Base-by-base conservation (phyloP, 1,284 basidiomycete species). In the Rhodotorula mucilaginosa region DNA sequence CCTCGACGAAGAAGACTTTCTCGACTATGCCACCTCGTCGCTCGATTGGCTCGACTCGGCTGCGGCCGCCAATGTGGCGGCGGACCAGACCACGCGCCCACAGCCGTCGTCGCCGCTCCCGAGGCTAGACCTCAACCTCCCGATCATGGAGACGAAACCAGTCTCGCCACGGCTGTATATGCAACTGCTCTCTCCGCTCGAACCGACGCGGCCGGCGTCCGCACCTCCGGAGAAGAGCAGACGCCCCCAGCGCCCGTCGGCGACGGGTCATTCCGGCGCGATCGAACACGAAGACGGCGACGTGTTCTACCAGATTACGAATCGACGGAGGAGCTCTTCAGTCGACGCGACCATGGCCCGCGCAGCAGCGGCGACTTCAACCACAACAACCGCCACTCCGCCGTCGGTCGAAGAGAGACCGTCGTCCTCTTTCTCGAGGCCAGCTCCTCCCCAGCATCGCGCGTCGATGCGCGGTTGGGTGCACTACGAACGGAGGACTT, bases 1-100 rank as follows among this genome's bases (percentile, higher is more conserved):
- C 26, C 64, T 70, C 23, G 63, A 47, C 58, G 69, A 67, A 21
- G 73, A 70, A 16, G 73, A 74, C 13, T 56, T 56, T 70, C 70
- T 34, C 68, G 46, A 2, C 67, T 21, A 21, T 49, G 29, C 54
- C 26, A 56, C 54, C 12, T 56, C 54, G 26, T 29, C 47, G 10
- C 47, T 49, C 29, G 29, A 31, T 13, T 31, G 60, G 29, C n/a
- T 56, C 26, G 26, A 58, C 12, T 4, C 57, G 21, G 16, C 15
- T 48, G 23, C n/a, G 3, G 13, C n/a, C 3, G 13, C 18, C 3
- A 16, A 18, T 0, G 60, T 15, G 49, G 39, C 39, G 39, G 39
- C 39, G 39, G 39, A 44, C 39, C 39, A 44, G 26, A 26, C 26
- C 26, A 26, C 26, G 26, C 26, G 26, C 26, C 26, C 26, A 26